Percentiles rank a stretch among this genome's conserved stretches.
These are phyloP conservation scores for Neonectria faginata DNA, from an alignment of 2,329 filamentous ascomycete species.

Conservation along the genomic window DNA sequence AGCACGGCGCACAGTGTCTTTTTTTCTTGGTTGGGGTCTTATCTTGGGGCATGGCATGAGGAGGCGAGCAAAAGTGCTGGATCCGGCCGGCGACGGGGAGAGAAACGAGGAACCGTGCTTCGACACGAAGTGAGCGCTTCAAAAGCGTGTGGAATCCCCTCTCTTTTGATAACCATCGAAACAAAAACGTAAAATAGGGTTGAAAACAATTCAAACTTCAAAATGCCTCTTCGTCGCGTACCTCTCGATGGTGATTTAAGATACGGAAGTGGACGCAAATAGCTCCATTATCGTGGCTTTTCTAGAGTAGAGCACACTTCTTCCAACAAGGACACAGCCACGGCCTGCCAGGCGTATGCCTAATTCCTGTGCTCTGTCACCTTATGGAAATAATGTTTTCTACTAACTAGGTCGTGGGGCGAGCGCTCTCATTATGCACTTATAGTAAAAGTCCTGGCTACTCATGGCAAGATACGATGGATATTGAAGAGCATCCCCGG, in stretches of 20 bases:
- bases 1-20: conserved; percentile 53
- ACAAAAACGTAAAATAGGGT: conserved; percentile 36
- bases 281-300: background rate
- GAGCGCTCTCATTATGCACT: background rate
- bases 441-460: too few species aligned
- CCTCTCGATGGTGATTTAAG: background rate
- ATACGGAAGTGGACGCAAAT: too few species aligned
- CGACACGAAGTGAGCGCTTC: conserved; percentile 44
- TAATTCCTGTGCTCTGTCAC: too few species aligned
- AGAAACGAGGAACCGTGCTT: conserved; percentile 37
- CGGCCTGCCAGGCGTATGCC: too few species aligned
- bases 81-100: conserved; percentile 28
- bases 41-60: conserved; percentile 29
- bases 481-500: too few species aligned
- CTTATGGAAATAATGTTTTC: background rate
- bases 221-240: background rate
- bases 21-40: conserved; percentile 43
- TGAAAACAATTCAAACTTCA: conserved; percentile 28
- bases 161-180: conserved; percentile 51
- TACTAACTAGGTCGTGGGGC: too few species aligned
- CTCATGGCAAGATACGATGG: too few species aligned
- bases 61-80: conserved; percentile 28
- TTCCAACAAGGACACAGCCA: background rate
- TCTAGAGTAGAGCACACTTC: too few species aligned
- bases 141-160: conserved; percentile 53